phyloP scores from a whole-genome alignment of 768 basidiomycete species.

The Tricholoma furcatifolium region DNA sequence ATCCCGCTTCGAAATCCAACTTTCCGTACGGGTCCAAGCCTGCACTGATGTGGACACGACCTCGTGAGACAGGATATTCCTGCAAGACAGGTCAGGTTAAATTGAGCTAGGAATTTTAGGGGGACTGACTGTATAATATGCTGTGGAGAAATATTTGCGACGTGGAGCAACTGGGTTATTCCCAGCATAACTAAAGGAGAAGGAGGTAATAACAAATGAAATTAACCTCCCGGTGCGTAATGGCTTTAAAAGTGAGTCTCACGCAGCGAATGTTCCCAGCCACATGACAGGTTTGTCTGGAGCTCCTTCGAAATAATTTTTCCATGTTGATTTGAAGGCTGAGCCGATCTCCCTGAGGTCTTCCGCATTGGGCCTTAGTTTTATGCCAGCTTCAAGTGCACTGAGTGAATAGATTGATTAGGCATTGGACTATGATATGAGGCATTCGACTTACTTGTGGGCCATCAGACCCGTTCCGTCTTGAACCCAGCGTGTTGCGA shows the following conservation, averaged over 20 bases:
- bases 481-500: slow-evolving; percentile 13
- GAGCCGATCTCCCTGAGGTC: slow-evolving; percentile 53
- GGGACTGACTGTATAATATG: slow-evolving; percentile 20
- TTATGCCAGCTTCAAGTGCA: slow-evolving; percentile 54
- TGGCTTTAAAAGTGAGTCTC: slow-evolving; percentile 13
- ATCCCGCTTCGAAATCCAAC: slow-evolving; percentile 45
- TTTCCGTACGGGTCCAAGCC: slow-evolving; percentile 39
- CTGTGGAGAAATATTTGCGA: slow-evolving; percentile 26
- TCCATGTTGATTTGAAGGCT: slow-evolving; percentile 48
- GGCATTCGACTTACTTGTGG: slow-evolving; percentile 42
- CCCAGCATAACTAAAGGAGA: slow-evolving; percentile 19
- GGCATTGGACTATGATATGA: neutral
- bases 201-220: neutral
- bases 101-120: slow-evolving; percentile 18
- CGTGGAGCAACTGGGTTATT: slow-evolving; percentile 15
- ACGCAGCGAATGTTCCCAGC: slow-evolving; percentile 42
- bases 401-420: slow-evolving; percentile 24
- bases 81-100: slow-evolving; percentile 15
- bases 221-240: slow-evolving; percentile 25
- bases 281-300: slow-evolving; percentile 58
- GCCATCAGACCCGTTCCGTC: slow-evolving; percentile 36
- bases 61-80: slow-evolving; percentile 46
- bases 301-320: slow-evolving; percentile 43
- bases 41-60: slow-evolving; percentile 47
- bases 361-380: slow-evolving; percentile 47